Evolutionary conservation across 2,329 filamentous ascomycete genomes (phyloP), one percentile per base, ranked within the genome.

Genomic region (Fusarium graminum): DNA sequence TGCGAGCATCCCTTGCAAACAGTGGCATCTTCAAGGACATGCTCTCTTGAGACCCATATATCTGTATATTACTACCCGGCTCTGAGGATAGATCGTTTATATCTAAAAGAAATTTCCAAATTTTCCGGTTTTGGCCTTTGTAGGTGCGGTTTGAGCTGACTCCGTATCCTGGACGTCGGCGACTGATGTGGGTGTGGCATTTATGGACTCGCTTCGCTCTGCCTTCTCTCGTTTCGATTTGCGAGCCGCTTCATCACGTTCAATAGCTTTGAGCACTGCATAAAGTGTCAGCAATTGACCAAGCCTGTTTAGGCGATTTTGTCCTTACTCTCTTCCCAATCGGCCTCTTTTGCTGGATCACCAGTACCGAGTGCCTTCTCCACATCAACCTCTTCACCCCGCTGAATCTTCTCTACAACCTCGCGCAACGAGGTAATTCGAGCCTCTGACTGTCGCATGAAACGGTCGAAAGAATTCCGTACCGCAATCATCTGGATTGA

Each of bases 401-500:
- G 85, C 67, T 91, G 87, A 30, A 94, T 83, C 69, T 83, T 87
- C 70, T 90, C 87, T 22, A 94, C 83, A 1, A 93, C 88, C 73
- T 97, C 94, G 38, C 87, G 86, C 59, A 99, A 78, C 29, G 93
- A 75, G 4, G 84, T 86, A 65, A 99, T 91, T 74, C 92, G 90
- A 8, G 92, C 88, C 70, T 97, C 92, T 7, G 93, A 90, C 69
- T 89, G 88, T 49, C 94, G 88, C 74, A 84, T 87, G 71, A 91
- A 94, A 11, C 89, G 87, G 30, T 85, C 83, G 74, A 89, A 91
- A 49, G 94, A 90, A 70, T 91, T 92, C 72, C 90, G 90, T 72
- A 98, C 77, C 34, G 89, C 85, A 74, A 99, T 90, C 84, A 95
- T 92, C 73, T 97, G 92, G 71, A 99, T 97, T 14, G 94, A 92